phyloP scores from a whole-genome alignment of 2,329 filamentous ascomycete genomes.

The Penicillium sp. region DNA sequence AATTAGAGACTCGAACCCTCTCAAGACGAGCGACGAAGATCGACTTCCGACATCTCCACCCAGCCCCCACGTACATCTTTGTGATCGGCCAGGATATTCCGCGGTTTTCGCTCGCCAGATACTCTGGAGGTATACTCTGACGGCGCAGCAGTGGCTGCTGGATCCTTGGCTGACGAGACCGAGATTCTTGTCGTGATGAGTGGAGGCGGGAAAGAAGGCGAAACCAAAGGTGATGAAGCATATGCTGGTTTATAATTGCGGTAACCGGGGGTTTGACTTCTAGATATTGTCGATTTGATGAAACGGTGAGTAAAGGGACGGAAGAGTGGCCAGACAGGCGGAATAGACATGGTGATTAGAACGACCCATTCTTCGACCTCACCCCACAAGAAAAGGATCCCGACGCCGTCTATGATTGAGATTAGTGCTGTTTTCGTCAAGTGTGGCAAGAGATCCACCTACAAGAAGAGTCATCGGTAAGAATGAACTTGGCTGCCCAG shows the following conservation, averaged over 20 bases:
- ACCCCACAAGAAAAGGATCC: conserved; percentile 18
- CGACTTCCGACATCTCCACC: too few species aligned
- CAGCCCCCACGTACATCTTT: too few species aligned
- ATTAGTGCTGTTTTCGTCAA: not conserved
- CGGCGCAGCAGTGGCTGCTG: too few species aligned
- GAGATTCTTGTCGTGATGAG: conserved; percentile 11
- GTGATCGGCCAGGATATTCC: too few species aligned
- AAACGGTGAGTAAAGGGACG: conserved; percentile 17
- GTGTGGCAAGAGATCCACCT: not conserved
- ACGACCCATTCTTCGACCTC: conserved; percentile 23
- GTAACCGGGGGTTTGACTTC: conserved; percentile 7
- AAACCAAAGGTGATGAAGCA: conserved; percentile 2
- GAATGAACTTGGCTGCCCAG: conserved; percentile 17
- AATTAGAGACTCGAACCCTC: too few species aligned
- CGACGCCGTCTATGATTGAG: conserved; percentile 11
- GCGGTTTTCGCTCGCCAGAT: too few species aligned
- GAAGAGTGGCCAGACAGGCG: conserved; percentile 21
- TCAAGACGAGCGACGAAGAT: too few species aligned
- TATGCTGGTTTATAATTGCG: conserved; percentile 2
- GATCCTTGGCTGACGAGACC: conserved; percentile 7
- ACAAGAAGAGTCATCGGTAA: conserved; percentile 19
- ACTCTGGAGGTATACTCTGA: too few species aligned
- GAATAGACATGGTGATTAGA: conserved; percentile 22
- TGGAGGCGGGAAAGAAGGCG: conserved; percentile 6
- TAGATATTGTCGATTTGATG: conserved; percentile 12